These are phyloP conservation scores for Phytophthora fragariaefolia DNA, from an alignment of 352 stramenopile genomes.

Conservation along the genomic window DNA sequence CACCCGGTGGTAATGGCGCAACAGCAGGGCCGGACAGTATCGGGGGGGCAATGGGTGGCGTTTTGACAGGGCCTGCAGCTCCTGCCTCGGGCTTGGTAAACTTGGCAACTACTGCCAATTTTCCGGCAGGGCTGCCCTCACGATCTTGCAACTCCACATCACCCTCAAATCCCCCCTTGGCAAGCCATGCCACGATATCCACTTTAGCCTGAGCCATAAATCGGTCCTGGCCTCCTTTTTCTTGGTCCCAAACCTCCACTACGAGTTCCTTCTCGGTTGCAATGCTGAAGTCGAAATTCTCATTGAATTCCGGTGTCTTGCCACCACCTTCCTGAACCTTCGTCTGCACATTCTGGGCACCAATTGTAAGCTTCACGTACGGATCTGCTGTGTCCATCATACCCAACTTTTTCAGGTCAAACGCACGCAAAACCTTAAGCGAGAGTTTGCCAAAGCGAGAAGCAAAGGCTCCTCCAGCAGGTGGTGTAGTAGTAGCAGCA, in stretches of 20 bases:
- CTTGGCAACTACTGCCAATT: constrained; percentile 88
- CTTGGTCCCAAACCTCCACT: constrained; percentile 93
- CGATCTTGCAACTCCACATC: constrained; percentile 92
- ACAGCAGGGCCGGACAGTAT: constrained; percentile 71
- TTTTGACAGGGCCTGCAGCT: constrained; percentile 47
- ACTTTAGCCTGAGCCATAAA: constrained; percentile 94
- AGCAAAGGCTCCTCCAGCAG: constrained; percentile 58
- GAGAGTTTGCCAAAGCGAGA: constrained; percentile 92
- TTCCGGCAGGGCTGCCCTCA: constrained; percentile 74
- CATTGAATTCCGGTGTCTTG: constrained; percentile 95
- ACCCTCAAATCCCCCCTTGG: constrained; percentile 92
- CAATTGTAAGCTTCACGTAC: constrained; percentile 94
- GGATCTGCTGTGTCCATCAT: constrained; percentile 94
- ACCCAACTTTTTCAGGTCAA: constrained; percentile 93
- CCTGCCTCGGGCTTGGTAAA: constrained; percentile 76
- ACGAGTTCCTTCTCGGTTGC: constrained; percentile 94
- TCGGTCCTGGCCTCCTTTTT: constrained; percentile 88
- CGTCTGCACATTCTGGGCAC: constrained; percentile 79
- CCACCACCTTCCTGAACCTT: constrained; percentile 90
- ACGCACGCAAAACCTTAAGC: constrained; percentile 90
- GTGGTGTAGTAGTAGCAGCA: constrained; percentile 32
- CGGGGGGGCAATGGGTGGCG: constrained; percentile 59
- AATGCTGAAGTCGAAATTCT: constrained; percentile 95
- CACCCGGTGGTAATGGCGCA: constrained; percentile 61
- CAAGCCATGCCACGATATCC: constrained; percentile 93